Conservation (phyloP, 352 stramenopile species). For the Phytophthora fragariae region DNA sequence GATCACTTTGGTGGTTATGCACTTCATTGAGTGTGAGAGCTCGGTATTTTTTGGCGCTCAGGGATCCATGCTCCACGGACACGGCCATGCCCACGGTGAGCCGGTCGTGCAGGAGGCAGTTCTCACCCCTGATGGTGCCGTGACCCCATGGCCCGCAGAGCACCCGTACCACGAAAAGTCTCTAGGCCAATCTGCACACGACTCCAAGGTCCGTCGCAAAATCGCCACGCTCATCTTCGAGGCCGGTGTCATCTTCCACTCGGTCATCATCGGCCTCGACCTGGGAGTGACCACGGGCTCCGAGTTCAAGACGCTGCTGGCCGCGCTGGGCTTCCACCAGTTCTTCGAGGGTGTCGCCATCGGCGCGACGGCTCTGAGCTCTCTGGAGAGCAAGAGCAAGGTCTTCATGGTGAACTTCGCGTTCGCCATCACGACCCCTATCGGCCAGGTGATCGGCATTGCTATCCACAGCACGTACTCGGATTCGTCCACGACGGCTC, state of each 20-base stretch:
- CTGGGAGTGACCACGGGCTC: conserved; percentile 56
- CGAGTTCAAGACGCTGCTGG: conserved; percentile 69
- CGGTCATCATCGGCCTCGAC: conserved; percentile 72
- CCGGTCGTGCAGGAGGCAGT: conserved; percentile 14
- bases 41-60: conserved; percentile 56
- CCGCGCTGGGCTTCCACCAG: conserved; percentile 76
- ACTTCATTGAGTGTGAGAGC: conserved; percentile 75
- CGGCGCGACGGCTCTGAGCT: conserved; percentile 48
- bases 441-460: conserved; percentile 69
- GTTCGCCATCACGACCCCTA: conserved; percentile 64
- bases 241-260: conserved; percentile 68
- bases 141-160: conserved; percentile 27
- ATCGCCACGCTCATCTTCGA: conserved; percentile 65
- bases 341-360: conserved; percentile 82
- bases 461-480: conserved; percentile 61
- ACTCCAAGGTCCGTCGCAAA: conserved; percentile 41
- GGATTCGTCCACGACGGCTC: conserved; percentile 47
- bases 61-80: conserved; percentile 32
- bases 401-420: conserved; percentile 56
- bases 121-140: conserved; percentile 17
- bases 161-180: conserved; percentile 32
- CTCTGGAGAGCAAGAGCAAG: conserved; percentile 48
- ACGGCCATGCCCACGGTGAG: conserved; percentile 44
- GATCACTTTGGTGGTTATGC: conserved; percentile 69
- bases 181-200: conserved; percentile 7